Percentiles rank a stretch among this genome's conserved stretches.
Conservation (phyloP, 495 filamentous ascomycete species). For the Penicillium pulvis region DNA sequence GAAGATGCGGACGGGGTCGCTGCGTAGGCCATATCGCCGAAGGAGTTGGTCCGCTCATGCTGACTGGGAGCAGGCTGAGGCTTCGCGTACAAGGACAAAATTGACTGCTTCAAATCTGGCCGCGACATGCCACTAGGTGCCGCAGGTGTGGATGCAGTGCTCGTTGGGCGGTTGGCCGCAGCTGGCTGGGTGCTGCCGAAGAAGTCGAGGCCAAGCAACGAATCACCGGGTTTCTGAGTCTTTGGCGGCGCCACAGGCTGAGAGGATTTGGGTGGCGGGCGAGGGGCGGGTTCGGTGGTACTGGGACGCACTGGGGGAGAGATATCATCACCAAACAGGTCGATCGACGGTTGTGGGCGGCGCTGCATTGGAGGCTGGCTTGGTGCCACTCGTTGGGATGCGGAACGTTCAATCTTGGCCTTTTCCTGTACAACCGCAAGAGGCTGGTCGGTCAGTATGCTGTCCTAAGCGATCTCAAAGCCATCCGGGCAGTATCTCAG, state of each 20-base stretch:
- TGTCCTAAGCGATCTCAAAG: neutral
- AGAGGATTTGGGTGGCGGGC: slow-evolving; percentile 58
- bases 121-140: slow-evolving; percentile 66
- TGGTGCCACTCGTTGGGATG: slow-evolving; percentile 51
- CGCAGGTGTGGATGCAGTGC: slow-evolving; percentile 63
- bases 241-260: slow-evolving; percentile 55
- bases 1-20: slow-evolving; percentile 44
- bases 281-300: slow-evolving; percentile 62
- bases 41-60: slow-evolving; percentile 61
- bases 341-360: slow-evolving; percentile 51
- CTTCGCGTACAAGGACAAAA: slow-evolving; percentile 91
- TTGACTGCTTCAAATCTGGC: slow-evolving; percentile 95
- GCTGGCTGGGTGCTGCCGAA: slow-evolving; percentile 70
- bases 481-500: neutral
- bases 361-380: slow-evolving; percentile 44
- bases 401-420: slow-evolving; percentile 64
- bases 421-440: slow-evolving; percentile 74
- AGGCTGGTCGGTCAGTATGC: slow-evolving; percentile 51
- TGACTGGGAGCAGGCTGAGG: slow-evolving; percentile 61
- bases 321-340: slow-evolving; percentile 66
- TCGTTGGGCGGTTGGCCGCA: slow-evolving; percentile 67
- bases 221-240: slow-evolving; percentile 73
- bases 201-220: slow-evolving; percentile 91
- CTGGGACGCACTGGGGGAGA: slow-evolving; percentile 64
- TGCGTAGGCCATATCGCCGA: slow-evolving; percentile 69